Evolutionary conservation across 148 eudicot genomes (phyloP), one percentile per base, ranked within the genome.

Genomic region (Euryodendron excelsum): DNA sequence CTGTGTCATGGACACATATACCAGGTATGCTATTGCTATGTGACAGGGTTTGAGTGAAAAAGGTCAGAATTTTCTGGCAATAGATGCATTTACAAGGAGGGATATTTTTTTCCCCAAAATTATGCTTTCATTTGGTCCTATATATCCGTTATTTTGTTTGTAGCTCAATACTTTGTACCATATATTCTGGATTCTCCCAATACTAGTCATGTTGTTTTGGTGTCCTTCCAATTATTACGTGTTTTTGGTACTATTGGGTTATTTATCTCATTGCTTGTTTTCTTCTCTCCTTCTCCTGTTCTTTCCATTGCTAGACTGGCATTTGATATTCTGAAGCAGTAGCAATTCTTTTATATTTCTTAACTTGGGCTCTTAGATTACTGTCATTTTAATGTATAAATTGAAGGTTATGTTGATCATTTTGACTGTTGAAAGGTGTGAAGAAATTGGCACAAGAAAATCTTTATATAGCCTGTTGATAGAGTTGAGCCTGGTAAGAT

Each of bases 1-100:
- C 69, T 95, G 87, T 90, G 84, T 81, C 97, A 90, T 89, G 99
- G 92, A 36, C 91, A 91, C 59, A 89, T 93, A 84, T 95, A 95
- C 84, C 97, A 95, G 96, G 99, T 88, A 53, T 47, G 78, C 33
- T 62, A 53, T 70, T 84, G 20, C 17, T 28, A 33, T 56, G 30
- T 73, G 28, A 31, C 39, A 52, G 5, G 31, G 8, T 63, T 45
- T 1, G 44, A 33, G 61, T 50, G 2, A 64, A 4, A 73, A 34
- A 13, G 39, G n/a, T 56, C 3, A 72, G 50, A 61, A 56, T 5
- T 31, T 48, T 52, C 50, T 72, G 60, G 20, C 4, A 60, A 23
- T 39, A 39, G 3, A 39, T 39, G 44, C 44, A 2, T 39, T 3
- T 39, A 3, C 44, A 7, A 39, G 44, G 44, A 39, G 7, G 3